Base-by-base conservation (phyloP, 495 filamentous ascomycete genomes). In the Platismatia glauca region DNA sequence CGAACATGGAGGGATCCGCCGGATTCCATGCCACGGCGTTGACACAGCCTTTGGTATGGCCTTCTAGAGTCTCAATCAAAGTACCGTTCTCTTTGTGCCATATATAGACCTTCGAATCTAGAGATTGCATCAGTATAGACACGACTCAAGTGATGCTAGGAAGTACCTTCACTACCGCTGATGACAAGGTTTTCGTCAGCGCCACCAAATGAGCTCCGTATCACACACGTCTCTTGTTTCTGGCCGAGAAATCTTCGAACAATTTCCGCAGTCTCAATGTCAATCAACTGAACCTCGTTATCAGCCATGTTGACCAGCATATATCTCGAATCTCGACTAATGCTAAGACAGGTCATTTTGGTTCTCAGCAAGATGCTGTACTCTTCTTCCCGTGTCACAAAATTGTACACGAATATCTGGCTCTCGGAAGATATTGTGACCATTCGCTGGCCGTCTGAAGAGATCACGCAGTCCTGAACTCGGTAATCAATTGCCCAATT, bases 21-120 rank as follows among this genome's bases (percentile, higher is more conserved):
- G 92, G 91, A 67, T 92, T 95, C 94, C 94, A 98, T 9, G 88
- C 81, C 39, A 95, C 88, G n/a, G 90, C 81, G 73, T 96, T 98
- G 59, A 95, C 93, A 59, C 83, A 87, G 15, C 90, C 87, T 11
- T 82, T 78, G 0, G 71, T 73, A 66, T 97, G 93, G 0, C 86
- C 92, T 18, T 86, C 82, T 22, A 96, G 76, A 38, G 80, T 85
- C 67, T 90, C 88, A 9, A 98, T 84, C 7, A 88, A 78, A 3
- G 77, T 77, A 4, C 88, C 90, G 37, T 86, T 92, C 48, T 86
- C 81, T 71, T 91, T 92, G 70, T 94, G 89, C 91, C 92, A 98
- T 64, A 98, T 88, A 68, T 86, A 90, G 58, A 98, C 77, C 33
- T 77, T 76, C 0, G 89, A 88, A 70, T 93, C 91, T 93, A 68